Evolutionary conservation across 2,329 filamentous ascomycete genomes (phyloP).

Genomic region (Colletotrichum noveboracense): DNA sequence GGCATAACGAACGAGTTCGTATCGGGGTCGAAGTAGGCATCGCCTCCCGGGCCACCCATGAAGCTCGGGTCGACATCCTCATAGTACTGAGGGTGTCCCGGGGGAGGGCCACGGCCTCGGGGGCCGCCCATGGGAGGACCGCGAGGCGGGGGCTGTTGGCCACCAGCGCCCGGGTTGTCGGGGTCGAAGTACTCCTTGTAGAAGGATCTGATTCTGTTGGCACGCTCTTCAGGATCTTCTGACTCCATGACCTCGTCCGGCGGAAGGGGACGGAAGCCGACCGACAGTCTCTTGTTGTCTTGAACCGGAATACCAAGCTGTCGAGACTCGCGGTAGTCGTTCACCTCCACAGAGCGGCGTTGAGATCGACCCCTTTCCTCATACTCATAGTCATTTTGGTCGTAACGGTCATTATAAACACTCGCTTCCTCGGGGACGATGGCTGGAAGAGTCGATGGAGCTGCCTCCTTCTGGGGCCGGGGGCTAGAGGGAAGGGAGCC

Average conservation of each 20-base stretch:
- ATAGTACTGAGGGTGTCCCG: slow-evolving; percentile 58
- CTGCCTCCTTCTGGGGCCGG: slow-evolving; percentile 39
- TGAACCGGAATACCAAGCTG: slow-evolving; percentile 60
- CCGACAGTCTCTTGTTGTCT: slow-evolving; percentile 65
- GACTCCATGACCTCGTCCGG: slow-evolving; percentile 79
- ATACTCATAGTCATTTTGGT: slow-evolving; percentile 27
- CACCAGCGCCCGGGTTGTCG: slow-evolving; percentile 61
- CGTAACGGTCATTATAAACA: slow-evolving; percentile 31
- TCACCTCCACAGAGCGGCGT: slow-evolving; percentile 27
- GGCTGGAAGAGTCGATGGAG: slow-evolving; percentile 36
- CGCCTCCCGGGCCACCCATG: slow-evolving; percentile 49
- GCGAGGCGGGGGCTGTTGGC: neutral
- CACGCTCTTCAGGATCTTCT: slow-evolving; percentile 92
- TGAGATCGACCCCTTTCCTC: slow-evolving; percentile 43
- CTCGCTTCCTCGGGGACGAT: slow-evolving; percentile 23
- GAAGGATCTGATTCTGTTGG: slow-evolving; percentile 96
- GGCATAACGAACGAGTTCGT: slow-evolving; percentile 78
- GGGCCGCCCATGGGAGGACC: slow-evolving; percentile 1
- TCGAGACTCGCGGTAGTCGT: slow-evolving; percentile 31
- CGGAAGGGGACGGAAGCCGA: slow-evolving; percentile 83
- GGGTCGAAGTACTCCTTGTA: slow-evolving; percentile 98
- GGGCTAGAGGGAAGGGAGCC: slow-evolving; percentile 33
- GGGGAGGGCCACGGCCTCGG: neutral
- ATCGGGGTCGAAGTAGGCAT: slow-evolving; percentile 71
- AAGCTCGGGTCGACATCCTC: slow-evolving; percentile 79